Conservation (phyloP, 306 rosid genomes). For the Delonix regia region DNA sequence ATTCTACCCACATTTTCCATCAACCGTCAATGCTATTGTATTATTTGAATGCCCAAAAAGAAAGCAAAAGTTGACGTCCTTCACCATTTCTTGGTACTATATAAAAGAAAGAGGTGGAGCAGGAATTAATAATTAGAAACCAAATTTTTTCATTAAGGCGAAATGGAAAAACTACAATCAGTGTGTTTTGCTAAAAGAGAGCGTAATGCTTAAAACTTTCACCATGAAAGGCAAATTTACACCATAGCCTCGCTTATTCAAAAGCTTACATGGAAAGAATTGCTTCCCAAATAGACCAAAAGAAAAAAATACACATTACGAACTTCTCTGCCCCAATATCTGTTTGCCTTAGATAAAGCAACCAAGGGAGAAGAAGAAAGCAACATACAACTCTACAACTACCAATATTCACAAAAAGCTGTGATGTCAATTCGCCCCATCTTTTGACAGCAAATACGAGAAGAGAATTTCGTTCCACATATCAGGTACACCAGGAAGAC, state of each 20-base stretch:
- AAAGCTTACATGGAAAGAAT: neutral
- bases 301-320: neutral
- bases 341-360: neutral
- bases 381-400: neutral
- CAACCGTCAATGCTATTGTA: neutral
- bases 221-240: neutral
- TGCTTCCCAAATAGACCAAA: neutral
- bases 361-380: neutral
- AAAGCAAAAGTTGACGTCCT: conserved; percentile 1
- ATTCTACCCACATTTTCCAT: neutral
- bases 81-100: neutral
- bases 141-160: neutral
- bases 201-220: neutral
- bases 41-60: neutral
- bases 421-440: conserved; percentile 24
- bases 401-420: conserved; percentile 21
- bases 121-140: neutral
- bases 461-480: conserved; percentile 93
- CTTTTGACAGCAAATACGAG: conserved; percentile 49
- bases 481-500: conserved; percentile 98
- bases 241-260: neutral
- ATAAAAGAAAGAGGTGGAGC: neutral
- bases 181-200: no score
- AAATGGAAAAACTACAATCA: neutral
- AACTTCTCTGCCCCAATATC: neutral